Evolutionary conservation across 441 rosid species (phyloP), one percentile per base, ranked within the genome.

Genomic region (Rhodomyrtus psidioides): DNA sequence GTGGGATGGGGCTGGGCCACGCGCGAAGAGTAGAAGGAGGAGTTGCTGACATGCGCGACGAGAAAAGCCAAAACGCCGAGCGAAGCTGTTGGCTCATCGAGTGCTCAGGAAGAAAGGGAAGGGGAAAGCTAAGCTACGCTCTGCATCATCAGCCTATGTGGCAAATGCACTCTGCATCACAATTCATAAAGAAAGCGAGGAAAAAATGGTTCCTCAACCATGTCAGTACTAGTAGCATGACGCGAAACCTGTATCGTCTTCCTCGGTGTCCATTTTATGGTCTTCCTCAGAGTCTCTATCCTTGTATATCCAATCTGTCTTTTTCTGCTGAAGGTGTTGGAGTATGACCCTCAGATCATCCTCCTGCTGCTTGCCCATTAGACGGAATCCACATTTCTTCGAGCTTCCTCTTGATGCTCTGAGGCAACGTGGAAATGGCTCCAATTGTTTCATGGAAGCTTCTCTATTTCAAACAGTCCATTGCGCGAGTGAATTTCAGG

Each of bases 361-460:
- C 44, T 62, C 75, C 13, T 30, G 24, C 5, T 30, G 75, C 75
- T 16, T 12, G 12, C 42, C 7, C 17, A 60, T 16, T 28, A 60
- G 42, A 16, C 6, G 24, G 23, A 60, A 28, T 8, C 12, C 6
- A 16, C 23, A 4, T 39, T 28, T 7, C 16, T 60, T 60, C 4
- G 16, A 7, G 6, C 42, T 27, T 60, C 1, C 39, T 0, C 1
- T 3, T 0, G 1, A 60, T 15, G 0, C 6, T 0, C 4, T 4
- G 9, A 60, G 23, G 23, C 0, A 60, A 60, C 12, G 4, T 60
- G 12, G 5, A 60, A 28, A 60, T 60, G 74, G 1, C 42, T 60
- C 42, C 23, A 60, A 60, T 60, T 16, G 1, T 60, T 28, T 16
- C 53, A 0, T 12, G 12, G 15, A 51, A 51, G 53, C 53, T 51